Evolutionary conservation across 768 basidiomycete species (phyloP), one percentile per base, ranked within the genome.

Genomic region (Suillus lakei): DNA sequence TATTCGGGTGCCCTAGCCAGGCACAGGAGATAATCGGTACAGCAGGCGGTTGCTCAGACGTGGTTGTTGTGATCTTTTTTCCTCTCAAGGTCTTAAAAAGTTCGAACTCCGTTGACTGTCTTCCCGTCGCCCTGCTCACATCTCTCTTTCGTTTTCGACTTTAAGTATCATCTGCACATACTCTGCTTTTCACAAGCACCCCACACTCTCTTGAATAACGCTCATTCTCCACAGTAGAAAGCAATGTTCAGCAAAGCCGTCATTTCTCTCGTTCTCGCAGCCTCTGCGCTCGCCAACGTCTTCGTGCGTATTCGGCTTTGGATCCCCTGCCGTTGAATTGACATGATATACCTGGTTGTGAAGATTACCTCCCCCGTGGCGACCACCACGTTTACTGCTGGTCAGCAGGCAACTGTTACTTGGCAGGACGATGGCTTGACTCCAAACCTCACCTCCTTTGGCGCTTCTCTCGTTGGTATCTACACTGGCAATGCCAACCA

Each of bases 341-440:
- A 61, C n/a, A 28, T 15, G 48, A 64, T 23, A 10, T 50, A 61
- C 44, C 34, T 48, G 48, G 64, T 53, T 66, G 60, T 58, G 21
- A 64, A 93, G 91, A 76, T 88, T 16, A 93, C 90, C 16, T 62
- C 72, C 2, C 92, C 92, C 4, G 78, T 84, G 18, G 75, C 79
- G 10, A 44, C 79, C 0, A 82, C 85, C 13, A 77, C 71, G 8
- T 85, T 83, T 70, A 69, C 81, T 18, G 88, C 79, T 62, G 90
- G 90, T 6, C 77, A 86, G 67, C 62, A 66, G 12, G 78, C 81
- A 16, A 83, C 80, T 15, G 71, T 93, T 60, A 73, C 64, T 43
- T 94, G 92, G 92, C 72, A 83, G 66, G 91, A 93, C 53, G 79
- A 84, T 63, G 81, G 81, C 60, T 60, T 30, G 0, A 2, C 77